A percentile compares a stretch with the other conserved stretches of the same genome.
Conservation (phyloP, 2,329 filamentous ascomycete species). For the Pseudogymnoascus sp. region DNA sequence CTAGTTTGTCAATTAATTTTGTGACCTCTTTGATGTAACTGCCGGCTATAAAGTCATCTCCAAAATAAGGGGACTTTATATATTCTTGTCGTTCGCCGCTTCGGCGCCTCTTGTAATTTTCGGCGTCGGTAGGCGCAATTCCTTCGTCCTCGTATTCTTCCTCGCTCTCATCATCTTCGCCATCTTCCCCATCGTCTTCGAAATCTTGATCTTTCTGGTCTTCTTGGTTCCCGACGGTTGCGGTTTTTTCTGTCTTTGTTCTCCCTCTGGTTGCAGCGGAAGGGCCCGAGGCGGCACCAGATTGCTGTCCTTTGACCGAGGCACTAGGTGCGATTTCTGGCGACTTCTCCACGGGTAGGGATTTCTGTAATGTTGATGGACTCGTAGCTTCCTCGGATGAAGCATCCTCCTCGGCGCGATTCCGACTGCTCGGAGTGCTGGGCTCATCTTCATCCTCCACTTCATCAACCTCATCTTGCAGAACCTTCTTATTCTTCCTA, state of each 20-base stretch:
- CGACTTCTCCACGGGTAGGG: not conserved
- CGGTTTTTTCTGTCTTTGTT: conserved; percentile 7
- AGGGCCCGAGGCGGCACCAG: not conserved
- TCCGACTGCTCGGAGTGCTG: not conserved
- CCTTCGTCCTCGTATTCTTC: not conserved
- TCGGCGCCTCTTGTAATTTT: not conserved
- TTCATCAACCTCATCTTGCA: not conserved
- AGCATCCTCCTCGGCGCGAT: not conserved
- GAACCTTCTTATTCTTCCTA: not conserved
- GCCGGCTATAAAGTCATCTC: not conserved
- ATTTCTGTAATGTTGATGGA: not conserved
- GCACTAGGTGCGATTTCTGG: not conserved
- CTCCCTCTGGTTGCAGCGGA: not conserved
- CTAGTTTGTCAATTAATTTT: not conserved
- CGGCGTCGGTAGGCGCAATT: not conserved
- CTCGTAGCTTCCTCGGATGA: not conserved
- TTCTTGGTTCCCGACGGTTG: conserved; percentile 1
- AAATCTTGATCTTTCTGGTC: not conserved
- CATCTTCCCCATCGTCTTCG: conserved; percentile 10
- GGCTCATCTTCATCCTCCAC: not conserved
- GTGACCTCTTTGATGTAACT: not conserved
- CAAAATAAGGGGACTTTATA: not conserved
- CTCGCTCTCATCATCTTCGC: not conserved
- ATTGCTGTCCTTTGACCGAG: not conserved
- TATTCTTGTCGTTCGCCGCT: not conserved